Base-by-base conservation (phyloP, 73 alveolate genomes). In the Breviolum minutum region DNA sequence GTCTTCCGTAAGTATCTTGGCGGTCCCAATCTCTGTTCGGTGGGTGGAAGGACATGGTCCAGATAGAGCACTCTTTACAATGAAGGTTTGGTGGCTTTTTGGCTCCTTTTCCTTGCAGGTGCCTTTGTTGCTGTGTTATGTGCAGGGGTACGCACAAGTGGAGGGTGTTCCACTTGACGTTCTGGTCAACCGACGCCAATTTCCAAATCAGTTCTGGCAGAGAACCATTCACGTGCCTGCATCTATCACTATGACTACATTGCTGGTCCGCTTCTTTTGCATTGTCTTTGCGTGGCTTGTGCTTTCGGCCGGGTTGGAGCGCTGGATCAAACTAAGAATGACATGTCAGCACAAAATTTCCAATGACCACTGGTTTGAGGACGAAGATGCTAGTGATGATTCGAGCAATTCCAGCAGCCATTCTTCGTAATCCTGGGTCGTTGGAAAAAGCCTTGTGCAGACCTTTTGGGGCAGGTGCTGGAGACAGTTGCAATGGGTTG, bases 121-220 rank as follows among this genome's bases (percentile, higher is more conserved):
- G 81, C 95, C 95, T 7, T 63, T 86, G 26, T 30, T 86, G 77
- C 81, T 86, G 79, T 86, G 95, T 63, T 86, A 63, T 24, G 66
- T 86, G n/a, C 95, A 86, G 64, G 95, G 95, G 8, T 60, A 83
- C 24, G 94, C 54, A 61, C 77, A 84, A 61, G 74, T 60, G 24
- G 61, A 60, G 26, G 24, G 8, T 22, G 24, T 84, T 73, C 62
- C 20, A 24, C 74, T 84, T 73, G 54, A 22, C 29, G 61, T 26
- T n/a, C 26, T 61, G 62, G 26, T 84, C 74, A 54, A 62, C 62
- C 40, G 60, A n/a, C n/a, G 63, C 76, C 7, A 11, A 54, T 76
- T 84, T 12, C 54, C 24, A 84, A 26, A 10, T 7, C 29, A 8
- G 94, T 11, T n/a, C 16, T 84, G 94, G 94, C 6, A 20, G 5